Base-by-base conservation (phyloP, 176 grass and related monocot genomes). In the Carex scoparia region DNA sequence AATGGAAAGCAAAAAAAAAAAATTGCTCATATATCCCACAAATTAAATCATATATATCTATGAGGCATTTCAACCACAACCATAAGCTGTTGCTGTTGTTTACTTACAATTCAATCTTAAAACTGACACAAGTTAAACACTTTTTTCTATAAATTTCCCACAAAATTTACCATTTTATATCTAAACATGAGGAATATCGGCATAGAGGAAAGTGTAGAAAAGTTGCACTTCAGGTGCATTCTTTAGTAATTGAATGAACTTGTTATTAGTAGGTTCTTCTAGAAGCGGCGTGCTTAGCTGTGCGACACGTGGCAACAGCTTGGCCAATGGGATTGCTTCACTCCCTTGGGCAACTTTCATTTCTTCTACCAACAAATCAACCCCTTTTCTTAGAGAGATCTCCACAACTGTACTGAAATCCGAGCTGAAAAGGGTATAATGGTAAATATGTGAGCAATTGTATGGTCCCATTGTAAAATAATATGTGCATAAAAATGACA, bases 341-440 rank as follows among this genome's bases (percentile, higher is more conserved):
- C 81, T 87, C 57, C 86, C 63, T 71, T 94, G 85, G 16, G 49
- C 57, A 13, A 56, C 68, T 51, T 67, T 65, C 70, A 94, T 84
- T 46, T 94, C 88, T 31, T 92, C 86, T 37, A 91, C 83, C 37
- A 96, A 70, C 73, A 92, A 32, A n/a, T 86, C 73, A 0, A 83
- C 87, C 14, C 89, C 86, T 84, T 92, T 94, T 86, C 84, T 99
- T 85, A 96, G 65, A 11, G 93, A 92, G 62, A 80, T 94, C 61
- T 94, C 91, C 90, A 99, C 85, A 84, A 95, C 88, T 69, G 87
- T 96, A 81, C 61, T 87, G 85, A 99, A 99, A 92, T 99, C 93
- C 40, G 92, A 84, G 13, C 97, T 99, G 81, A 44, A 1, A 94
- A 81, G 61, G 3, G 77, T 4, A 58, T 18, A 79, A 18, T 40